Evolutionary conservation across 495 filamentous ascomycete genomes (phyloP), one percentile per base, ranked within the genome.

Genomic region (Aspergillus hancockii): DNA sequence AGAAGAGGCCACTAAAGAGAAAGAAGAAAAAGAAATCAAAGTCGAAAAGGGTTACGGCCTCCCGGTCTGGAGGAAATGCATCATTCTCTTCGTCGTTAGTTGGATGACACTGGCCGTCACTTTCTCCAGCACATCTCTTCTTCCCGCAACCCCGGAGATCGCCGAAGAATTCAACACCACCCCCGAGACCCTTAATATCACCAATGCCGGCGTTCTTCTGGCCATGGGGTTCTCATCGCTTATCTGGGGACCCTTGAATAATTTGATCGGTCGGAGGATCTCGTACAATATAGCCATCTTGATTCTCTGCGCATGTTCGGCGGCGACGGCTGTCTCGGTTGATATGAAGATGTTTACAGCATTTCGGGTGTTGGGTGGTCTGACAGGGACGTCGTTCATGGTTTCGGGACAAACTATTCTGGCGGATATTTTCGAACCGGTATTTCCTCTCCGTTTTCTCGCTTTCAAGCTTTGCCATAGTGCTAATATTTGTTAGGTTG

Each of bases 201-300:
- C 75, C 31, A 81, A 79, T 54, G 81, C 81, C 1, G 71, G 81
- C 34, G 81, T 83, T 43, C 60, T 85, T 46, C 59, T 85, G 55
- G 81, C 81, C 18, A 85, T 85, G 83, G 82, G 81, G 0, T 66
- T 83, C n/a, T 79, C 79, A 23, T 75, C 79, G 4, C 67, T 80
- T 8, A 75, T 85, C 22, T 85, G 81, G 76, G 78, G 79, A 0
- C 83, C 83, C 0, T 47, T 86, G 13, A 68, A 60, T 1, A 59
- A 68, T n/a, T 16, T 79, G 1, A 60, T 78, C 18, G 75, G 78
- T 0, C 66, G 75, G 13, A 45, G 65, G 18, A 60, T 50, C 31
- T 67, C 73, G 7, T 80, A 76, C 58, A 75, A 72, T 58, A 57
- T 64, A 0, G 75, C 78, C 2, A 75, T 78, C 9, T 38, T 72